phyloP scores from a whole-genome alignment of 106 monocot genomes.

The Acorus calamus region DNA sequence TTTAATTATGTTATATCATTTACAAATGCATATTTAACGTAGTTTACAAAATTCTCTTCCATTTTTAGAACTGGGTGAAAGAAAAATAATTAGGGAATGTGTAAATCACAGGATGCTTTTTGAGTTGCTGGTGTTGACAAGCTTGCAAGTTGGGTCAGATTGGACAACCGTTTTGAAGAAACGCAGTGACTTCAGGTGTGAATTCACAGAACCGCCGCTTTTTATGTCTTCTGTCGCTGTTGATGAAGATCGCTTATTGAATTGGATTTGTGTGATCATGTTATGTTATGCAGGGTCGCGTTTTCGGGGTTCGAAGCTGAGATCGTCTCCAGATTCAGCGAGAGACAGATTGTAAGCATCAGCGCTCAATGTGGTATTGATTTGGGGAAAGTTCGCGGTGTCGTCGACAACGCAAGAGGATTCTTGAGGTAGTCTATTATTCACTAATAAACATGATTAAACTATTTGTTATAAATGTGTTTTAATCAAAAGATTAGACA shows the following conservation, averaged over 20 bases:
- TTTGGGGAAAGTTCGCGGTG: slow-evolving; percentile 38
- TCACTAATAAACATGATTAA: too few species aligned
- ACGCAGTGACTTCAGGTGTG: slow-evolving; percentile 42
- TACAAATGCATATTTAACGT: too few species aligned
- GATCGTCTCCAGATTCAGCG: slow-evolving; percentile 37
- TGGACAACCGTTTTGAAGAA: slow-evolving; percentile 51
- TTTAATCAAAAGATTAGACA: too few species aligned
- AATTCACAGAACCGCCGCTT: too few species aligned
- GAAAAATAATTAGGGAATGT: too few species aligned
- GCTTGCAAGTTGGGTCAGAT: slow-evolving; percentile 44
- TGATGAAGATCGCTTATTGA: too few species aligned
- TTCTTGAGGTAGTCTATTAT: slow-evolving; percentile 39
- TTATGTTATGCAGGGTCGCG: slow-evolving; percentile 26
- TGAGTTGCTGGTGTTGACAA: slow-evolving; percentile 38
- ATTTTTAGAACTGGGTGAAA: too few species aligned
- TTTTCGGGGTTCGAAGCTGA: slow-evolving; percentile 59
- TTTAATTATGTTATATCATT: too few species aligned
- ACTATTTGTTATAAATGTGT: too few species aligned
- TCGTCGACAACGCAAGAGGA: slow-evolving; percentile 49
- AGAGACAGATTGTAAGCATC: slow-evolving; percentile 36
- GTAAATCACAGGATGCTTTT: slow-evolving; percentile 31
- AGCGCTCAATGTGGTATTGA: slow-evolving; percentile 39
- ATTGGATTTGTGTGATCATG: too few species aligned
- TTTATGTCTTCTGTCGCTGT: too few species aligned
- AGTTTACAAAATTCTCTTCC: too few species aligned